Conservation (phyloP, 805 yeast genomes). For the Clavispora santaluciae region DNA sequence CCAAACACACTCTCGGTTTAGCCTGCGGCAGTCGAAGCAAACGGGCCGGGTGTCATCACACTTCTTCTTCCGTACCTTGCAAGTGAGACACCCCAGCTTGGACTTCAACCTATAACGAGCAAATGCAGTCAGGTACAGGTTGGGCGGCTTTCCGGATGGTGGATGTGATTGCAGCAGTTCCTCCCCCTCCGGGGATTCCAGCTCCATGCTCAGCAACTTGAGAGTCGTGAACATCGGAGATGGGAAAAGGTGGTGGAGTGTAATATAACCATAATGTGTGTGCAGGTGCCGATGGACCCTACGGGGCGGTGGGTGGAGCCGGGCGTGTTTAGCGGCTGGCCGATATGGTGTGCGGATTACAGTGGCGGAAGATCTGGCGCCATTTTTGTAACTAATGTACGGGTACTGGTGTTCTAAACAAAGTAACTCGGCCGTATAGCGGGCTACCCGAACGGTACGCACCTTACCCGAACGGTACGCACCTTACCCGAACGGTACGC, state of each 20-base stretch:
- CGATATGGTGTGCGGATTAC: too few relatives aligned
- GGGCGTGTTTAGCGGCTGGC: too few relatives aligned
- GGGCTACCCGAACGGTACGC: too few relatives aligned
- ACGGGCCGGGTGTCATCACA: constrained; percentile 48
- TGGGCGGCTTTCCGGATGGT: too few relatives aligned
- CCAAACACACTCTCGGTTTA: constrained; percentile 46
- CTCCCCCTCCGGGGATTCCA: not conserved
- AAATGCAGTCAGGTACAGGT: not conserved
- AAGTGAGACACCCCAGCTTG: constrained; percentile 61
- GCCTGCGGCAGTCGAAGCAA: constrained; percentile 46
- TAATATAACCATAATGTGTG: not conserved
- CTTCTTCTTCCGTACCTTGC: constrained; percentile 60
- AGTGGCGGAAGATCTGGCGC: too few relatives aligned
- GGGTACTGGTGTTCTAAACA: too few relatives aligned
- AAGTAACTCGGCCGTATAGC: too few relatives aligned
- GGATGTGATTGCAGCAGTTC: too few relatives aligned
- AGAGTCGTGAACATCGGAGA: not conserved
- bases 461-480: too few relatives aligned
- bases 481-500: too few relatives aligned
- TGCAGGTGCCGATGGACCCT: not conserved
- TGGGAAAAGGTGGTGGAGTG: not conserved
- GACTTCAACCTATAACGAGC: constrained; percentile 22
- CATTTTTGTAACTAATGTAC: too few relatives aligned
- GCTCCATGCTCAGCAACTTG: not conserved
- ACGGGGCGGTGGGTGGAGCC: too few relatives aligned